Conservation (phyloP, 2,329 filamentous ascomycete species). For the Monilinia aucupariae region DNA sequence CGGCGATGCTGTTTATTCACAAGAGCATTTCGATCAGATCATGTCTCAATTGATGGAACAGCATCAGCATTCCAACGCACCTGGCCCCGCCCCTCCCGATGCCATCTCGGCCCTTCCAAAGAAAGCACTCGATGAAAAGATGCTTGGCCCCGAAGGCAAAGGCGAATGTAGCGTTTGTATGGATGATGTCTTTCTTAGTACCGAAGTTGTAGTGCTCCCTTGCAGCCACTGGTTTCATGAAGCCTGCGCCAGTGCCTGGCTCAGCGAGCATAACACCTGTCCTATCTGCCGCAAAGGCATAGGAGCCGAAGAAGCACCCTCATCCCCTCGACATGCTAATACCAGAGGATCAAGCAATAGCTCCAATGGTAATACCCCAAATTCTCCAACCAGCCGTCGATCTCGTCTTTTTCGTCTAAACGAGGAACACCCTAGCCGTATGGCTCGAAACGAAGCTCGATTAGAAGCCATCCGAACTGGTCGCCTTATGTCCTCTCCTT, state of each 20-base stretch:
- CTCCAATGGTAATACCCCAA: slow-evolving; percentile 8
- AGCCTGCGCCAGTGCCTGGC: slow-evolving; percentile 74
- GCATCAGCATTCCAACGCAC: slow-evolving; percentile 68
- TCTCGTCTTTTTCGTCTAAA: slow-evolving; percentile 6
- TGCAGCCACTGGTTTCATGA: slow-evolving; percentile 95
- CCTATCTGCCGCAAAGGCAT: slow-evolving; percentile 63
- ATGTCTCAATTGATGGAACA: slow-evolving; percentile 86
- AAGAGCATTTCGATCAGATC: slow-evolving; percentile 85
- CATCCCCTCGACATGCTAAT: slow-evolving; percentile 16
- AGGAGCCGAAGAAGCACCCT: slow-evolving; percentile 22
- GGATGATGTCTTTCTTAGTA: slow-evolving; percentile 68
- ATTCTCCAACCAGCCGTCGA: slow-evolving; percentile 12
- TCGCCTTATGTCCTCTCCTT: slow-evolving; percentile 21
- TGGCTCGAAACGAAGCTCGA: slow-evolving; percentile 29
- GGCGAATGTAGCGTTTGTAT: slow-evolving; percentile 95
- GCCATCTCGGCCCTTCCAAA: slow-evolving; percentile 71
- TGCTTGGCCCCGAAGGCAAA: slow-evolving; percentile 59
- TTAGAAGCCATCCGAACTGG: slow-evolving; percentile 29
- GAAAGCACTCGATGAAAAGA: slow-evolving; percentile 61
- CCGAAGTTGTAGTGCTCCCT: slow-evolving; percentile 70
- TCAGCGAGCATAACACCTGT: slow-evolving; percentile 87
- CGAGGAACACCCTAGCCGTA: slow-evolving; percentile 10
- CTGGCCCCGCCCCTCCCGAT: slow-evolving; percentile 70
- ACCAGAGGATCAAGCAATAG: slow-evolving; percentile 20
- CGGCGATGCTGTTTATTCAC: slow-evolving; percentile 82